Conservation (phyloP, 306 rosid species). For the Urtica urens region DNA sequence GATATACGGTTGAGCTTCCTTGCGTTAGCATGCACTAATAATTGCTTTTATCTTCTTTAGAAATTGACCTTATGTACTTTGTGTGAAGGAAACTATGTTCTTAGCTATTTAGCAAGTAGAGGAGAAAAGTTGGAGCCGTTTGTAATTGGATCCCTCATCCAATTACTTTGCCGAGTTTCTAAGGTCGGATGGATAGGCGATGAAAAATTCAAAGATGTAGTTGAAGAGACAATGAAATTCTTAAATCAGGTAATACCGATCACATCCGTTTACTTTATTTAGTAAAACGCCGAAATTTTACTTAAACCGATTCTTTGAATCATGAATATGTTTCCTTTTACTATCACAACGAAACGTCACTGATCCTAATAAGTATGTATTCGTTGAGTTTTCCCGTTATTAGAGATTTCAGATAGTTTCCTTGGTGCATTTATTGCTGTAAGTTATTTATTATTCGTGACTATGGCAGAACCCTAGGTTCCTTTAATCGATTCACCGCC, state of each 20-base stretch:
- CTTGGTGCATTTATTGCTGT: too few relatives aligned
- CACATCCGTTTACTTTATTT: not conserved
- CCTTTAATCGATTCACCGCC: too few relatives aligned
- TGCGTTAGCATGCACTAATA: not conserved
- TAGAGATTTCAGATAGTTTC: too few relatives aligned
- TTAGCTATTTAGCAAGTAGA: constrained; percentile 7
- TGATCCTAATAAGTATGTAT: too few relatives aligned
- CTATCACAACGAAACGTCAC: too few relatives aligned
- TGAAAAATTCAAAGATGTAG: constrained; percentile 9
- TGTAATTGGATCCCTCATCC: constrained; percentile 8
- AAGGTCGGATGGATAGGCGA: constrained; percentile 11
- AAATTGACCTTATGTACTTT: constrained; percentile 2
- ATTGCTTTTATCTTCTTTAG: not conserved
- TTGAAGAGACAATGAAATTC: constrained; percentile 6
- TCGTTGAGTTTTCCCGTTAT: too few relatives aligned
- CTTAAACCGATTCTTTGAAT: too few relatives aligned
- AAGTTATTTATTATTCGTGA: too few relatives aligned
- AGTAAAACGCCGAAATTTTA: too few relatives aligned
- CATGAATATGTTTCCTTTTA: too few relatives aligned
- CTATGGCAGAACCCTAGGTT: too few relatives aligned
- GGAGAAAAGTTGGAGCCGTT: constrained; percentile 12
- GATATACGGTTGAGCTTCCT: not conserved
- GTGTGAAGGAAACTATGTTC: constrained; percentile 8
- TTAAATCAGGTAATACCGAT: constrained; percentile 4
- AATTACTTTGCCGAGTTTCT: constrained; percentile 8